Conservation (phyloP, 2,329 filamentous ascomycete genomes). For the Xylariales sp. region DNA sequence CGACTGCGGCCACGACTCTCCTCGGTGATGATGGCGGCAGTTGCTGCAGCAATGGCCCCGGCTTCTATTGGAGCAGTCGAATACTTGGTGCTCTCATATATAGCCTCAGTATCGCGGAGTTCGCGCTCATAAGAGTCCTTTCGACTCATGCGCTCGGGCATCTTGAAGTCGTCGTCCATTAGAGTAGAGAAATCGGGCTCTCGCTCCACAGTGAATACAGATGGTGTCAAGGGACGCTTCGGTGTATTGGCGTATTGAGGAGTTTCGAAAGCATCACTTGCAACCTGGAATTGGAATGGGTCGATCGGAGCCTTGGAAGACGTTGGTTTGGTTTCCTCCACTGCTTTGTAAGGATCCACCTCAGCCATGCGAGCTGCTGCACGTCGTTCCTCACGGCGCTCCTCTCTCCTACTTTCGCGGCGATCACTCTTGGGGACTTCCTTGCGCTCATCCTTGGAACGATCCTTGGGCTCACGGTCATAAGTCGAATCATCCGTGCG, state of each 20-base stretch:
- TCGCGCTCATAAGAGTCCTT: conserved; percentile 47
- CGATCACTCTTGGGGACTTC: conserved; percentile 18
- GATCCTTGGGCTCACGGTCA: conserved; percentile 16
- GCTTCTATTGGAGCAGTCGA: conserved; percentile 44
- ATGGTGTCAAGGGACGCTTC: conserved; percentile 41
- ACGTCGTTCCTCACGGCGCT: conserved; percentile 11
- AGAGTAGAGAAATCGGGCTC: conserved; percentile 43
- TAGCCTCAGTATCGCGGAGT: conserved; percentile 37
- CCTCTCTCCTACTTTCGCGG: conserved; percentile 20
- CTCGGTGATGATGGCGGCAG: conserved; percentile 35
- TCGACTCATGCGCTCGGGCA: conserved; percentile 39
- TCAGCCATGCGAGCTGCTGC: conserved; percentile 11
- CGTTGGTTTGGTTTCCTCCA: conserved; percentile 18
- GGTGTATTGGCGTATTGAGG: conserved; percentile 32
- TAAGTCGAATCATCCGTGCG: conserved; percentile 25
- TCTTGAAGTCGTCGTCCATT: conserved; percentile 20
- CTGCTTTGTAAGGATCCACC: conserved; percentile 21
- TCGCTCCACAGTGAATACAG: conserved; percentile 48
- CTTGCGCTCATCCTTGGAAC: conserved; percentile 11
- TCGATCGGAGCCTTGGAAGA: conserved; percentile 35
- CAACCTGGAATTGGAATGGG: conserved; percentile 56
- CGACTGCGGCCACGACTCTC: conserved; percentile 24
- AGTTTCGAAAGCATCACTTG: conserved; percentile 46
- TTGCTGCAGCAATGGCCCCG: conserved; percentile 42
- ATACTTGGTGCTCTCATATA: conserved; percentile 41